A percentile compares a stretch with the other conserved stretches of the same genome.
Evolutionary conservation across 305 asterid genomes (phyloP).

Genomic region (Fraxinus sp.): DNA sequence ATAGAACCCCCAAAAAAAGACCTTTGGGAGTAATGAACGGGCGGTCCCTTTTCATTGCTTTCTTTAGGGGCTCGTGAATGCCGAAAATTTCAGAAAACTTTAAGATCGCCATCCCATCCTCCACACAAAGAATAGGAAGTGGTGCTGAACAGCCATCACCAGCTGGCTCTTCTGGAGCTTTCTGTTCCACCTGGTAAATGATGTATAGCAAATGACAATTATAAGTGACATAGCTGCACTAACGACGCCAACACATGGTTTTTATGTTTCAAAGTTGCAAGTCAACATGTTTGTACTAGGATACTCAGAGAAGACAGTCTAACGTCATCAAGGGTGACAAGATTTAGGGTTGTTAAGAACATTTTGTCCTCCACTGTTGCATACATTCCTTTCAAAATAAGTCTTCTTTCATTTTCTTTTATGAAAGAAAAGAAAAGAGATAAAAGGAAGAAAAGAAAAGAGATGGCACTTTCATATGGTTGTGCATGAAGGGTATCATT

Average conservation of each 20-base stretch:
- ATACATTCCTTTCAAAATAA: not conserved
- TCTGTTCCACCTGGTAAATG: slow-evolving; percentile 58
- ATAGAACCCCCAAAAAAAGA: slow-evolving; percentile 27
- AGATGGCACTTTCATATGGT: not conserved
- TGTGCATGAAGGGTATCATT: not conserved
- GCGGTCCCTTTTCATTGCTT: slow-evolving; percentile 66
- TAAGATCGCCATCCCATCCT: slow-evolving; percentile 78
- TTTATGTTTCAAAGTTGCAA: not conserved
- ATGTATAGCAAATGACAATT: slow-evolving; percentile 29
- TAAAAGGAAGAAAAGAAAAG: not conserved
- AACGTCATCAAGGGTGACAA: not conserved
- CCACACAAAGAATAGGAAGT: slow-evolving; percentile 85
- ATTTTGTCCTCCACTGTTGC: not conserved
- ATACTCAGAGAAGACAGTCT: not conserved
- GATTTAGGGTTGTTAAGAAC: not conserved
- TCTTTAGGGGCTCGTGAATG: slow-evolving; percentile 63
- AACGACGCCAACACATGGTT: not conserved
- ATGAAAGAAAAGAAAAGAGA: not conserved
- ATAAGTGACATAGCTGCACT: slow-evolving; percentile 12
- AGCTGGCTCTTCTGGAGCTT: slow-evolving; percentile 48
- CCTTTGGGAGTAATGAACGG: slow-evolving; percentile 69
- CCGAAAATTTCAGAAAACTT: slow-evolving; percentile 96
- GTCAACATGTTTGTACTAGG: not conserved
- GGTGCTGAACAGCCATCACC: slow-evolving; percentile 54
- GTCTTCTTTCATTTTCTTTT: not conserved